Conservation (phyloP, 176 grass and related monocot species). For the Rhipidocladum racemiflorum region DNA sequence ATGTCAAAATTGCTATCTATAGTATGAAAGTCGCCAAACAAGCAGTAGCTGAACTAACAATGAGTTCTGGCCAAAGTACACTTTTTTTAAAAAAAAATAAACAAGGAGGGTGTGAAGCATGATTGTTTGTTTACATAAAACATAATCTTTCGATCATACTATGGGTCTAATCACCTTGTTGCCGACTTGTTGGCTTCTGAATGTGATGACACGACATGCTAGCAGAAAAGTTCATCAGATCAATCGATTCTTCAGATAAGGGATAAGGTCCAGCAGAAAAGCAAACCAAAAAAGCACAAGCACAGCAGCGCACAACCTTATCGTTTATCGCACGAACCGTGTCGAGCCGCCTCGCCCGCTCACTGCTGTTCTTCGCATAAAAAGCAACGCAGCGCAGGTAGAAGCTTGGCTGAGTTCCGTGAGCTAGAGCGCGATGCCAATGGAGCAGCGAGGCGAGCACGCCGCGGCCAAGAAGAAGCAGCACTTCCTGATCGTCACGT, state of each 20-base stretch:
- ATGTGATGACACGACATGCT: neutral
- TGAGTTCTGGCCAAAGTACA: no score
- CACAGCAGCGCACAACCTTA: neutral
- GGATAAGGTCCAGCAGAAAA: neutral
- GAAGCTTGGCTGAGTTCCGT: neutral
- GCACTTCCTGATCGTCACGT: slow-evolving; percentile 68
- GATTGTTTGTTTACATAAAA: no score
- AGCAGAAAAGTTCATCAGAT: neutral
- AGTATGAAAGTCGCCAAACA: no score
- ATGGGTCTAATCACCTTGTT: neutral
- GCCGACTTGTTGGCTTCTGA: neutral
- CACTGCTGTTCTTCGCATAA: neutral
- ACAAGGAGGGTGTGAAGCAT: no score
- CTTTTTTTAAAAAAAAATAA: no score
- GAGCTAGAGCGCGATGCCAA: neutral
- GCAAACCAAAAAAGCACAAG: neutral
- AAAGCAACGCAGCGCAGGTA: neutral
- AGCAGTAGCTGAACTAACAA: no score
- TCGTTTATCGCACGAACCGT: neutral
- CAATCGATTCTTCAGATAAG: neutral
- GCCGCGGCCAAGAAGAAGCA: neutral
- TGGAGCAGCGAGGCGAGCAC: slow-evolving; percentile 2
- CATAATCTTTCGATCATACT: no score
- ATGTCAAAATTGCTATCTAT: no score
- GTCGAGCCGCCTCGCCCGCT: slow-evolving; percentile 6